Evolutionary conservation across 1,139 yeast genomes (phyloP), one percentile per base, ranked within the genome.

Genomic region (Geotrichum histeridarum): DNA sequence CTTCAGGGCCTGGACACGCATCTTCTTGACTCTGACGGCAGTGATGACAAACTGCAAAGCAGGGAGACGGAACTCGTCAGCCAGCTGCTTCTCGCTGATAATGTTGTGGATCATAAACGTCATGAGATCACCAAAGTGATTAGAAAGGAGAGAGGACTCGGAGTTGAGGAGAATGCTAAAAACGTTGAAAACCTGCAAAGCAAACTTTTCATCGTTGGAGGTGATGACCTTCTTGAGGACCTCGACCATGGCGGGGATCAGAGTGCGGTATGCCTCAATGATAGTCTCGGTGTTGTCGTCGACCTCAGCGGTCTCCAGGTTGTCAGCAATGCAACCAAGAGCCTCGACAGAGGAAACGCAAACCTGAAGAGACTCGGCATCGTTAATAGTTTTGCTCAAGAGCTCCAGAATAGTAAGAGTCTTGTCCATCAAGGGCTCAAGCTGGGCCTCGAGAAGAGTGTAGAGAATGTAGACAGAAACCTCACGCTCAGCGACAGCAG

Each of bases 41-140:
- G 94, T 82, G 59, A 86, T 84, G 62, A 93, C 79, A 68, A 90
- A 90, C 67, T 86, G 93, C 64, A 93, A 78, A 49, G 95, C 94
- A 66, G 84, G 87, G 58, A 80, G 79, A 73, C 98, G 83, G 70
- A 80, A 79, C 65, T 90, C 97, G 63, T 86, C 90, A 60, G 88
- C 95, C 56, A 86, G 72, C 50, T 77, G 77, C 41, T 77, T 73
- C 70, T 86, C 83, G 57, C 81, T 70, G 38, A 95, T 82, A 62
- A 91, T 81, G 70, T 88, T 89, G 51, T 61, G 61, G 61, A 85
- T 74, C 78, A 90, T 81, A 65, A 89, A 79, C 62, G 82, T 81
- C 60, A 90, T 75, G 64, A 93, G 79, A 57, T 78, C 82, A 54
- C 83, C 74, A 63, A 93, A 77, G 62, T 83, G 79, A 67, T 87